Percentiles rank a stretch among this genome's conserved stretches.
Evolutionary conservation across 2,329 filamentous ascomycete species (phyloP).

Genomic region (Shiraia sp.): DNA sequence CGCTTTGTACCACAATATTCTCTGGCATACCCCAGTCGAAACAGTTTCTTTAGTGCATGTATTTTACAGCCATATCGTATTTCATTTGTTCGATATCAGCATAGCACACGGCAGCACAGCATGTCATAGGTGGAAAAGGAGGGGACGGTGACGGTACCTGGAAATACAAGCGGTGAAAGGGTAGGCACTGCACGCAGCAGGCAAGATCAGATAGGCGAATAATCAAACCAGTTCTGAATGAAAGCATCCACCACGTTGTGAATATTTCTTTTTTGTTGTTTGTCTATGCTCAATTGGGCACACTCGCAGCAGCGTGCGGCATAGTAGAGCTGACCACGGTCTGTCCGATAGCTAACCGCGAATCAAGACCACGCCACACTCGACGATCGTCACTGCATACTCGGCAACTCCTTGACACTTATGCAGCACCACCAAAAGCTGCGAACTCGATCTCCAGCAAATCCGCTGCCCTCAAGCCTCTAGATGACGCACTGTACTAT

Average conservation of each 20-base stretch:
- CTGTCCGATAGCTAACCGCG: slow-evolving; percentile 2
- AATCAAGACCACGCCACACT: slow-evolving; percentile 18
- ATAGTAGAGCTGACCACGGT: too few relatives aligned
- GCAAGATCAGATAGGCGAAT: slow-evolving; percentile 14
- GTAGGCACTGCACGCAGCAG: slow-evolving; percentile 1
- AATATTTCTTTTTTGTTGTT: slow-evolving; percentile 5
- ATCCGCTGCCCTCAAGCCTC: neutral
- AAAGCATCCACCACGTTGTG: slow-evolving; percentile 5
- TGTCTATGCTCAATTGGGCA: slow-evolving; percentile 1
- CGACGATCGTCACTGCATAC: slow-evolving; percentile 10
- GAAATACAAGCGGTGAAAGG: slow-evolving; percentile 6
- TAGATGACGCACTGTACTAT: too few relatives aligned
- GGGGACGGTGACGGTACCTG: neutral
- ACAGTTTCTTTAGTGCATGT: slow-evolving; percentile 16
- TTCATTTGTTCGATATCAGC: slow-evolving; percentile 18
- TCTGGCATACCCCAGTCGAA: slow-evolving; percentile 20
- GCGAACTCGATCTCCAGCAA: slow-evolving; percentile 6
- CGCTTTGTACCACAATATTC: slow-evolving; percentile 25
- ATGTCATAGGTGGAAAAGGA: slow-evolving; percentile 5
- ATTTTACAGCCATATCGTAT: slow-evolving; percentile 9
- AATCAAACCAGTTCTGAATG: slow-evolving; percentile 10
- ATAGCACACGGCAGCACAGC: slow-evolving; percentile 10
- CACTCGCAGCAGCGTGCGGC: slow-evolving; percentile 3
- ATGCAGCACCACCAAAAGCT: neutral
- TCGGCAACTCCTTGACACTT: slow-evolving; percentile 10